These are phyloP conservation scores for Trichoderma gamsii DNA, from an alignment of 495 filamentous ascomycete species.

Conservation along the genomic window DNA sequence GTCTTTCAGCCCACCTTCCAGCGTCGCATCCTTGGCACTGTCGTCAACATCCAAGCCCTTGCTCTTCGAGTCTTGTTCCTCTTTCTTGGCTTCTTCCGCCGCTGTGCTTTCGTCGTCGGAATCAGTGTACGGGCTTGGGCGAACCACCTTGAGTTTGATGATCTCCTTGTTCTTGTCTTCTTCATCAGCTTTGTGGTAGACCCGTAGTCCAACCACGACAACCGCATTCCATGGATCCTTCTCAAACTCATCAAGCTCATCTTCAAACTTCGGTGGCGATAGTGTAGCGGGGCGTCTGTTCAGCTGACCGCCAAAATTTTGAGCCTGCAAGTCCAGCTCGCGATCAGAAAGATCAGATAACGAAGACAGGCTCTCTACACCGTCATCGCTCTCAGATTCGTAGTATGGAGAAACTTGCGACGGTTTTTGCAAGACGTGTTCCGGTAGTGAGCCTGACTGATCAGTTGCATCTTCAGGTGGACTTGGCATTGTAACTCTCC, in stretches of 20 bases:
- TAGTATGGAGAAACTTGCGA: constrained; percentile 24
- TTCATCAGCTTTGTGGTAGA: constrained; percentile 59
- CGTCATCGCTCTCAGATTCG: constrained; percentile 27
- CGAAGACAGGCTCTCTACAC: constrained; percentile 26
- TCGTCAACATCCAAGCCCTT: constrained; percentile 45
- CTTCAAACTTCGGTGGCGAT: constrained; percentile 16
- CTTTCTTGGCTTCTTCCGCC: constrained; percentile 14
- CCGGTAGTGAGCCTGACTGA: not conserved
- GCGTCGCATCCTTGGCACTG: constrained; percentile 41
- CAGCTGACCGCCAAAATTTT: constrained; percentile 6
- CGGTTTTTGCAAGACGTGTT: constrained; percentile 16
- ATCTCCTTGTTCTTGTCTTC: constrained; percentile 46
- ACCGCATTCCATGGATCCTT: constrained; percentile 80
- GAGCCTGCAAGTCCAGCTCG: constrained; percentile 29
- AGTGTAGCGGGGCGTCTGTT: constrained; percentile 8
- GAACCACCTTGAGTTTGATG: constrained; percentile 35
- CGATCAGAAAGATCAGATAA: constrained; percentile 33
- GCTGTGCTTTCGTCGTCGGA: constrained; percentile 17
- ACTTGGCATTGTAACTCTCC: not conserved
- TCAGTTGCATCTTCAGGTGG: not conserved
- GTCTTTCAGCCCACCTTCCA: constrained; percentile 26
- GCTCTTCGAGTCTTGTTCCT: constrained; percentile 25
- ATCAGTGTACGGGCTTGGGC: constrained; percentile 31
- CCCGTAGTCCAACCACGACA: constrained; percentile 68
- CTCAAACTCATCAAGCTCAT: constrained; percentile 38